Conservation (phyloP, 306 rosid genomes). For the Castanopsis chinensis region DNA sequence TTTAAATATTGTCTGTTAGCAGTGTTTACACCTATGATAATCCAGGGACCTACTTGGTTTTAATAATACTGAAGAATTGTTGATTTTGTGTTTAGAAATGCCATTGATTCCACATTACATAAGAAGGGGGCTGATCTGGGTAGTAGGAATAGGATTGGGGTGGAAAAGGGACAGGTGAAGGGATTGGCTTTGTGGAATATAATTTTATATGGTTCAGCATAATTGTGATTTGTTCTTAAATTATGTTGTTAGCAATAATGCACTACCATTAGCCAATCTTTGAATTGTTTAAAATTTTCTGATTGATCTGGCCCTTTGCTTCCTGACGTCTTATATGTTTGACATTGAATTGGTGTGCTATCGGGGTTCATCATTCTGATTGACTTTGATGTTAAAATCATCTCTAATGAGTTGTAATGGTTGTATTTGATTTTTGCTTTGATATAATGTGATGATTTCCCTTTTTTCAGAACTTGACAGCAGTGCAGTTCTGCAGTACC, state of each 20-base stretch:
- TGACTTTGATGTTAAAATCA: background rate
- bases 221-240: background rate
- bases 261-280: background rate
- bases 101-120: background rate
- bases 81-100: background rate
- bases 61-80: too few species aligned
- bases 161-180: background rate
- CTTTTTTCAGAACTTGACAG: slow-evolving; percentile 71
- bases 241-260: background rate
- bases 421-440: background rate
- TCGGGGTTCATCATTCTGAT: background rate
- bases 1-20: background rate
- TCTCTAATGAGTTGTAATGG: background rate
- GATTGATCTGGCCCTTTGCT: background rate
- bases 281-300: background rate
- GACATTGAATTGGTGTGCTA: background rate
- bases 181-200: background rate
- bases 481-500: slow-evolving; percentile 73
- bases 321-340: background rate
- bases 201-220: background rate
- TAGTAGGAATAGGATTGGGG: background rate
- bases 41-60: background rate
- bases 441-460: slow-evolving; percentile 25
- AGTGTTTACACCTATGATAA: background rate
- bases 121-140: background rate